Evolutionary conservation across 225 moss, liverwort and hornwort genomes (phyloP).

Genomic region (Takakia lepidozioides): DNA sequence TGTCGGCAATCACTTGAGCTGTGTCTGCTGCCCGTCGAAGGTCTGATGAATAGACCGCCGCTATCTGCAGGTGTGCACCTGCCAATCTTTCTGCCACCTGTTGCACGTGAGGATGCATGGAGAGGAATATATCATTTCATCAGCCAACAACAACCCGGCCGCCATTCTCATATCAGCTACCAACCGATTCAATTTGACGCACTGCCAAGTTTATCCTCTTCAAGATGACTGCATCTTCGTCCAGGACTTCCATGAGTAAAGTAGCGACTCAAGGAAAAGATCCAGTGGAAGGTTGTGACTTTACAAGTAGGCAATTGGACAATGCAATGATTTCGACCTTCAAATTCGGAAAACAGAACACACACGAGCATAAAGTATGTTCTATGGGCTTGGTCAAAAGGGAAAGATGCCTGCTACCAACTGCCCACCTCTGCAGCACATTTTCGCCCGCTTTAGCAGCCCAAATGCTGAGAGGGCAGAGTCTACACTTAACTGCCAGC

Average conservation of each 20-base stretch:
- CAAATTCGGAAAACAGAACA: background rate
- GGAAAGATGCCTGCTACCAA: too few relatives aligned
- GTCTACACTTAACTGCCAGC: constrained; percentile 72
- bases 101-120: too few relatives aligned
- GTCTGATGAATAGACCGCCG: constrained; percentile 76
- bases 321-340: background rate
- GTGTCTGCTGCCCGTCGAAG: constrained; percentile 73
- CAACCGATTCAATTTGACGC: too few relatives aligned
- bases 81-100: constrained; percentile 76
- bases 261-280: too few relatives aligned
- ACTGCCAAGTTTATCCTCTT: too few relatives aligned
- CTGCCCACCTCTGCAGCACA: constrained; percentile 25
- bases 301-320: constrained; percentile 1
- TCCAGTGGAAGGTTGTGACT: too few relatives aligned
- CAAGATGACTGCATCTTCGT: too few relatives aligned
- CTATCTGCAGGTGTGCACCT: constrained; percentile 42
- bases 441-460: constrained; percentile 12
- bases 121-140: too few relatives aligned
- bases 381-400: too few relatives aligned
- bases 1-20: constrained; percentile 53
- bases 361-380: constrained; percentile 1
- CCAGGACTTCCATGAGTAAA: too few relatives aligned
- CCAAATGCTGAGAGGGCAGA: background rate
- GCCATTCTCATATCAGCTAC: too few relatives aligned
- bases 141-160: too few relatives aligned